A percentile compares a stretch with the other conserved stretches of the same genome.
Evolutionary conservation across 2,329 filamentous ascomycete species (phyloP).

Genomic region (Phyllosticta capitalensis): DNA sequence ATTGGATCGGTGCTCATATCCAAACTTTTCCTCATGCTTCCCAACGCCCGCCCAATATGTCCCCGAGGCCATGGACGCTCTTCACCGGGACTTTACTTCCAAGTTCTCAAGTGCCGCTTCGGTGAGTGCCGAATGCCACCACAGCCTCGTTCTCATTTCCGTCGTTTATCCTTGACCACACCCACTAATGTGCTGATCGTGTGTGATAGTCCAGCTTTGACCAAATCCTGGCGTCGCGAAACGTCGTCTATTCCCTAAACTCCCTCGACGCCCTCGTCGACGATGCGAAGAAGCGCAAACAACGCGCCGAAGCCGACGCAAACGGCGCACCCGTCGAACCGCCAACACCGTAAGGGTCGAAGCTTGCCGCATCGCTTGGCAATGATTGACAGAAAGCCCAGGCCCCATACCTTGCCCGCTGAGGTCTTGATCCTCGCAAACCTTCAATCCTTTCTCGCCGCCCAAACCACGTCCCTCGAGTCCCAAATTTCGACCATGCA

Average conservation of each 20-base stretch:
- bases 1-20: conserved; percentile 50
- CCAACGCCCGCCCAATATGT: conserved; percentile 51
- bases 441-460: conserved; percentile 45
- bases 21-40: conserved; percentile 55
- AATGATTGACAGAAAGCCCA: conserved; percentile 18
- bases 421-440: conserved; percentile 50
- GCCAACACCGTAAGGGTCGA: conserved; percentile 14
- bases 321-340: conserved; percentile 25
- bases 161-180: neutral
- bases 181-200: conserved; percentile 5
- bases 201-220: conserved; percentile 43
- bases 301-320: conserved; percentile 30
- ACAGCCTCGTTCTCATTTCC: neutral
- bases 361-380: neutral
- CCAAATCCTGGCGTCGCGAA: conserved; percentile 46
- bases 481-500: conserved; percentile 41
- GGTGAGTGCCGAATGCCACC: conserved; percentile 18
- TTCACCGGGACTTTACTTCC: conserved; percentile 50
- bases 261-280: conserved; percentile 51
- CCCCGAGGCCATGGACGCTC: conserved; percentile 44
- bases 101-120: conserved; percentile 49
- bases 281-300: conserved; percentile 47
- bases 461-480: conserved; percentile 41
- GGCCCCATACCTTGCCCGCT: conserved; percentile 50
- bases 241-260: conserved; percentile 50